Evolutionary conservation across 2,329 filamentous ascomycete species (phyloP).

Genomic region (Tympanopsis confertula): DNA sequence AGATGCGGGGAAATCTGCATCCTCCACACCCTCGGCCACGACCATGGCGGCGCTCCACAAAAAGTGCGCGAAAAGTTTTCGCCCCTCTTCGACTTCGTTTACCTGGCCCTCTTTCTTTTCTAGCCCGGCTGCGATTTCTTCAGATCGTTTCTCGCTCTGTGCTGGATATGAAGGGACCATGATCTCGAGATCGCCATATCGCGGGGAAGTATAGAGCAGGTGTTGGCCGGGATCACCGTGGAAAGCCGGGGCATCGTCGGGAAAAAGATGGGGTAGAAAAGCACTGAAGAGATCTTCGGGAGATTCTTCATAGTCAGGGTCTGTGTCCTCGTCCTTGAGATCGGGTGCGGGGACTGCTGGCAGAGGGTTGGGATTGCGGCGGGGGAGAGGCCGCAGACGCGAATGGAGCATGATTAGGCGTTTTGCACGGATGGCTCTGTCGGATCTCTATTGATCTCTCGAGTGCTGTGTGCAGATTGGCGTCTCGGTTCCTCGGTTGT

Average conservation of each 20-base stretch:
- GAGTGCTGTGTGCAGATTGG: too few relatives aligned
- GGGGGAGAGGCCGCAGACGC: conserved; percentile 16
- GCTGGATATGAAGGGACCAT: conserved; percentile 27
- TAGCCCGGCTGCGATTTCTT: conserved; percentile 7
- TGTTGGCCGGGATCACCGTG: conserved; percentile 38
- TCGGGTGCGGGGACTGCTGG: conserved; percentile 6
- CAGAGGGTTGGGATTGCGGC: conserved; percentile 4
- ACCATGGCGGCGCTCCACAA: conserved; percentile 41
- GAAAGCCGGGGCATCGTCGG: conserved; percentile 38
- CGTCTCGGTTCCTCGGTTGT: too few relatives aligned
- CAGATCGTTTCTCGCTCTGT: conserved; percentile 12
- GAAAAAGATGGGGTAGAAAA: conserved; percentile 40
- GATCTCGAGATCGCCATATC: conserved; percentile 24
- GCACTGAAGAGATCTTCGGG: conserved; percentile 39
- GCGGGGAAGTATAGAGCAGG: conserved; percentile 33
- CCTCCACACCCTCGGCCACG: conserved; percentile 25
- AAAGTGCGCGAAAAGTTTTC: conserved; percentile 44
- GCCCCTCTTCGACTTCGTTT: conserved; percentile 25
- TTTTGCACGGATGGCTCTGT: too few relatives aligned
- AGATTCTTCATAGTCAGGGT: conserved; percentile 12
- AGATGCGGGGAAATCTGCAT: conserved; percentile 11
- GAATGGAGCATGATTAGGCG: conserved; percentile 16
- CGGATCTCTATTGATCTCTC: conserved; percentile 6
- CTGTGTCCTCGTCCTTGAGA: not conserved
- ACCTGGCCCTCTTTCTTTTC: conserved; percentile 2